Base-by-base conservation (phyloP, 106 monocot species). In the Dendrobium nobile region DNA sequence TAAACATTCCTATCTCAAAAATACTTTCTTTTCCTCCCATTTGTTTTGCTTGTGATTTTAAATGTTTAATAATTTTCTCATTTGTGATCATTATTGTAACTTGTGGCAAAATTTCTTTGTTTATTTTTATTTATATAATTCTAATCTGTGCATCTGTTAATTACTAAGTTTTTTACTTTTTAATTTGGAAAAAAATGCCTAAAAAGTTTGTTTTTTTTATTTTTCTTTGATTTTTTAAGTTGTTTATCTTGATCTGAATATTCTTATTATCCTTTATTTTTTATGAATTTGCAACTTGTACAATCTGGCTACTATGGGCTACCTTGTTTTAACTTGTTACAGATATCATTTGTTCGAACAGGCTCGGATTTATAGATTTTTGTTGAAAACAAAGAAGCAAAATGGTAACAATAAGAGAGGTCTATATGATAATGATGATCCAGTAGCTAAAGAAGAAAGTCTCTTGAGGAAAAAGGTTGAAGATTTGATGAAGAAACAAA, bases 331-430 rank as follows among this genome's bases (percentile, higher is more conserved):
- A 20, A 51, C 7, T 11, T 47, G 15, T 47, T 48, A 22, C 45
- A 26, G 4, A 1, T 76, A 19, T 51, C 8, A 47, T 76, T 48
- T 76, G 76, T 18, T 77, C 26, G 72, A 77, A 27, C 82, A 95
- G 98, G 91, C 77, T 76, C 89, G 87, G 78, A 92, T 99, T 20
- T 87, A 87, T 70, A 95, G 75, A 65, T 95, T 99, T 88, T 78
- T 99, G 83, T 88, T 88, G 41, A 99, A 91, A 79, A 88, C 98
- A 70, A 95, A 79, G 80, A 95, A 95, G 75, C 93, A 87, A 77
- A 78, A 77, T 65, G 82, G 33, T 2, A 85, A 85, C 55, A 80
- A 80, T 27, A 81, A 77, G 77, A 79, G 74, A 79, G 73, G 28
- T 82, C 84, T 86, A 77, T 65, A 73, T 79, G 73, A 40, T 72